Conservation (phyloP, 805 yeast species). For the Wickerhamomyces pijperi region DNA sequence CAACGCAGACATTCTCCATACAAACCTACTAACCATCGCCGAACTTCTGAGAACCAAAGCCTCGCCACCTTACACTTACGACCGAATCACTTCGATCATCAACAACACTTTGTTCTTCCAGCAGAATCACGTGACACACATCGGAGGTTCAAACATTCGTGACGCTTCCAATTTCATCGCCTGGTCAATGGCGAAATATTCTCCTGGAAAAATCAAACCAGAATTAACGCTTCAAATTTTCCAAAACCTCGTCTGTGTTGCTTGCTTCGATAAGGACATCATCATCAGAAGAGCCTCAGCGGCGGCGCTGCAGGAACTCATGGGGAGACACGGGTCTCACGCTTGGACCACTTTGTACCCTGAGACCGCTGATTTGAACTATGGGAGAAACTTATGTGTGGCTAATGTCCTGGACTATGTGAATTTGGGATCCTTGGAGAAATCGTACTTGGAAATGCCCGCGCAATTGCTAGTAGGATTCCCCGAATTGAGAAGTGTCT, state of each 20-base stretch:
- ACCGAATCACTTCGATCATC: constrained; percentile 21
- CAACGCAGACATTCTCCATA: constrained; percentile 22
- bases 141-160: constrained; percentile 58
- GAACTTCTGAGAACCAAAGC: constrained; percentile 17
- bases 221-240: constrained; percentile 14
- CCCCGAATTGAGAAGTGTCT: constrained; percentile 15
- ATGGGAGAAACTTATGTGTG: constrained; percentile 32
- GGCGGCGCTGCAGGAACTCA: constrained; percentile 78
- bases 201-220: constrained; percentile 16
- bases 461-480: constrained; percentile 16
- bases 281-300: constrained; percentile 70
- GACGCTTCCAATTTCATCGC: constrained; percentile 77
- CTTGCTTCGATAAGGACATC: constrained; percentile 65
- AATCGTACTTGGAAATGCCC: constrained; percentile 30
- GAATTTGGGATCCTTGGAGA: constrained; percentile 29
- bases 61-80: constrained; percentile 5
- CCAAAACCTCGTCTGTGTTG: constrained; percentile 30
- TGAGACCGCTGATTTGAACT: constrained; percentile 13
- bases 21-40: constrained; percentile 24
- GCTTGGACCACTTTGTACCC: constrained; percentile 21
- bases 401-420: constrained; percentile 51
- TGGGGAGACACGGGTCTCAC: constrained; percentile 59
- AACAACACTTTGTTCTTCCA: constrained; percentile 43
- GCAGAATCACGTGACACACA: constrained; percentile 37
- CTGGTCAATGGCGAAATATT: constrained; percentile 62